Conservation (phyloP, 208 protist genomes). For the Trypanosomatidae sp. region DNA sequence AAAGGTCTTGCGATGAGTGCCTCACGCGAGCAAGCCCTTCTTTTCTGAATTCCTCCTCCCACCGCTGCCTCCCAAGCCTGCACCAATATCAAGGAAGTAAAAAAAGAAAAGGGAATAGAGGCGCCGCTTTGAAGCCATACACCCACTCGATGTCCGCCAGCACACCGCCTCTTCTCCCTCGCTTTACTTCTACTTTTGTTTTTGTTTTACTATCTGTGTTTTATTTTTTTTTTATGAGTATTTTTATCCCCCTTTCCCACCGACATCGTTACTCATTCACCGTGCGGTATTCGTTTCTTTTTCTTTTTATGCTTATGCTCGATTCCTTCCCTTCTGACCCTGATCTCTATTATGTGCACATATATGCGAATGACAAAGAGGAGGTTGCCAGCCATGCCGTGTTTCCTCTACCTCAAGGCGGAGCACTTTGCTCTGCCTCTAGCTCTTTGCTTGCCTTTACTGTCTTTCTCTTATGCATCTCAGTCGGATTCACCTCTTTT, state of each 20-base stretch:
- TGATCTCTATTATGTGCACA: background rate
- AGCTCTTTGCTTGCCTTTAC: background rate
- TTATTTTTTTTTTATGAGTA: background rate
- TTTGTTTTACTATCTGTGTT: background rate
- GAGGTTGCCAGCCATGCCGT: background rate
- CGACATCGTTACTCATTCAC: constrained; percentile 8
- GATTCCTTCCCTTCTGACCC: background rate
- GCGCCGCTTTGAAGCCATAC: background rate
- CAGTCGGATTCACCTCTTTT: constrained; percentile 6
- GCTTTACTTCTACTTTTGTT: background rate
- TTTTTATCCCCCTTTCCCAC: background rate
- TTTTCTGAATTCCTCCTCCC: background rate
- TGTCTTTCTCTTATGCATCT: constrained; percentile 1
- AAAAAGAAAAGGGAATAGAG: background rate
- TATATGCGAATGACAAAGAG: background rate
- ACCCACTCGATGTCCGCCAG: background rate
- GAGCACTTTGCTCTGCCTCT: background rate
- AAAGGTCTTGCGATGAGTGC: constrained; percentile 1
- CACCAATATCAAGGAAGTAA: background rate
- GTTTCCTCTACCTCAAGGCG: background rate
- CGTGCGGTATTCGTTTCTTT: constrained; percentile 5
- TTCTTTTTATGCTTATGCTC: constrained; percentile 6
- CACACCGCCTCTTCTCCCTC: background rate
- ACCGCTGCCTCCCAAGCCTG: background rate
- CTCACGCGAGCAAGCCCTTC: constrained; percentile 1